phyloP scores from a whole-genome alignment of 2,329 filamentous ascomycete species.

The Arthrobotrys sphaeroides region DNA sequence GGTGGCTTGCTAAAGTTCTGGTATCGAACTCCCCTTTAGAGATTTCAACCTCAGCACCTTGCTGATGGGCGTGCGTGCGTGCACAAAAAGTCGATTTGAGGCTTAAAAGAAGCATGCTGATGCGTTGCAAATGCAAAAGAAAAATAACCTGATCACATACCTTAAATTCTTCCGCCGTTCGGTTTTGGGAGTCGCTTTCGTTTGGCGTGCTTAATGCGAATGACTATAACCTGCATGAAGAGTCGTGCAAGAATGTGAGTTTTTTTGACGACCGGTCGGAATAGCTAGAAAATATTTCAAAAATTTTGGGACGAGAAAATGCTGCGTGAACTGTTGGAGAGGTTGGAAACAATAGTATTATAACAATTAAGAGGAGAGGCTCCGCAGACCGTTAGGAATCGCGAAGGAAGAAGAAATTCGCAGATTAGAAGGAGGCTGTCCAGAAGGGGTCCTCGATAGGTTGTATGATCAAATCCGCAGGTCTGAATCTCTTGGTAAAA shows the following conservation, averaged over 20 bases:
- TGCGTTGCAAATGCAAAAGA: conserved; percentile 19
- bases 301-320: conserved; percentile 1
- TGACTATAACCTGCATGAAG: conserved; percentile 10
- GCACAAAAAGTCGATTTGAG: conserved; percentile 13
- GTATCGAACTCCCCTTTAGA: conserved; percentile 18
- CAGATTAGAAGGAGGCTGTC: conserved; percentile 15
- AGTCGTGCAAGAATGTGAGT: conserved; percentile 7
- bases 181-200: background rate
- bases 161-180: conserved; percentile 1
- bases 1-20: conserved; percentile 11
- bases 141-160: conserved; percentile 26
- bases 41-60: background rate
- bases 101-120: conserved; percentile 11
- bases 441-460: conserved; percentile 22
- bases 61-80: background rate
- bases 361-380: conserved; percentile 21
- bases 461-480: conserved; percentile 37
- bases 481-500: conserved; percentile 44
- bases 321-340: conserved; percentile 1
- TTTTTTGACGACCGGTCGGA: background rate
- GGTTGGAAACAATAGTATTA: conserved; percentile 47
- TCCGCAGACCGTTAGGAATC: conserved; percentile 5
- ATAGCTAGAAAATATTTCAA: conserved; percentile 7
- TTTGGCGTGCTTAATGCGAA: conserved; percentile 9
- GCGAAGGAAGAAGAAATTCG: conserved; percentile 16